Base-by-base conservation (phyloP, 495 filamentous ascomycete genomes). In the Hamigera avellanea region DNA sequence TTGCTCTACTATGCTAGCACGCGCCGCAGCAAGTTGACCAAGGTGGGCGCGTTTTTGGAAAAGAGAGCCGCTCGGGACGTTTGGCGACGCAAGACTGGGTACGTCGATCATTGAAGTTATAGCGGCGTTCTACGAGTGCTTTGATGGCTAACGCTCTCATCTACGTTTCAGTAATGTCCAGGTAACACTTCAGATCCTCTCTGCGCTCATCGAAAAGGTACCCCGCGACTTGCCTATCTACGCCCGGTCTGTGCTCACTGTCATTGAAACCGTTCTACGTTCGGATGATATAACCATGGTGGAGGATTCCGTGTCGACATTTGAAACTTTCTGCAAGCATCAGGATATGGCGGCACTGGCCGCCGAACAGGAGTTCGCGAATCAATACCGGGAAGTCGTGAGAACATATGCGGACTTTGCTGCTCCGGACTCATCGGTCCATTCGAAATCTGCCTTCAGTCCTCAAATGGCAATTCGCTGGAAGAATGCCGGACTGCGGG, bases 1-100 rank as follows among this genome's bases (percentile, higher is more conserved):
- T 73, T 95, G 35, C 75, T 95, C 18, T 95, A 89, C 70, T 94
- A 95, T 70, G 84, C 82, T 28, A 88, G 85, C 54, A 91, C 87
- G 45, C 82, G 88, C 35, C 75, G 84, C 40, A 87, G 82, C 59
- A 95, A 94, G 72, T 72, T 95, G 37, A 85, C 87, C 51, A 95
- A 95, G 56, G 85, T 95, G 33, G 84, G 84, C 53, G 75, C 75
- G 49, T 95, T 93, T 51, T 64, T 95, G 48, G 86, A 93, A 60
- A 89, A 85, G 67, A 81, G 83, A 62, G 86, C 86, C 36, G 80
- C 80, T 27, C 79, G 75, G 44, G 88, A 95, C 68, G 86, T 94
- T 39, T 86, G 76, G 64, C 76, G 80, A 44, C 72, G 73, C 41
- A 76, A 80, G 45, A 76, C 85, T 50, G 85, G 85, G 84, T 89